Evolutionary conservation across 495 filamentous ascomycete species (phyloP).

Genomic region (Aspergillus heteromorphus): DNA sequence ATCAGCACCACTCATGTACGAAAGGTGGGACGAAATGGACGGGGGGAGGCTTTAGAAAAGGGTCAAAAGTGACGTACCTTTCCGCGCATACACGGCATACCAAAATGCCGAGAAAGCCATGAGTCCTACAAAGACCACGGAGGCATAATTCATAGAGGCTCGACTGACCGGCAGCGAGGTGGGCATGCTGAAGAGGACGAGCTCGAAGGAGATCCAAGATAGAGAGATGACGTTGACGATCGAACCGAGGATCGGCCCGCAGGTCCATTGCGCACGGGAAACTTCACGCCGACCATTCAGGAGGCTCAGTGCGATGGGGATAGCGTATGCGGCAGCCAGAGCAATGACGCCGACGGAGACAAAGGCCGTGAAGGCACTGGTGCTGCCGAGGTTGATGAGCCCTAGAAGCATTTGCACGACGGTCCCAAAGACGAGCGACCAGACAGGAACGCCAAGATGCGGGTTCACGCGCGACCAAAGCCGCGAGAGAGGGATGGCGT

Average conservation of each 20-base stretch:
- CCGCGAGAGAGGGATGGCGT: conserved; percentile 30
- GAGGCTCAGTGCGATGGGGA: conserved; percentile 53
- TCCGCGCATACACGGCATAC: conserved; percentile 43
- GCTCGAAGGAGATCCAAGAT: conserved; percentile 55
- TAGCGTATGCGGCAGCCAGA: conserved; percentile 52
- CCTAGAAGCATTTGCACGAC: conserved; percentile 46
- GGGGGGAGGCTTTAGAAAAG: too few species aligned
- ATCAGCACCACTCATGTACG: too few species aligned
- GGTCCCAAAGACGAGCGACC: conserved; percentile 31
- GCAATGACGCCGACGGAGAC: conserved; percentile 58
- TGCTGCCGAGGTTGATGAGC: conserved; percentile 59
- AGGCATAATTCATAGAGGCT: conserved; percentile 56
- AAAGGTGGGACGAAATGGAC: not conserved
- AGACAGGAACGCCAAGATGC: conserved; percentile 30
- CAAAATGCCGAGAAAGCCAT: conserved; percentile 36
- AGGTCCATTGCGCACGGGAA: conserved; percentile 48
- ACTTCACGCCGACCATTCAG: conserved; percentile 47
- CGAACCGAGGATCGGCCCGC: conserved; percentile 50
- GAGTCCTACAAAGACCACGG: conserved; percentile 57
- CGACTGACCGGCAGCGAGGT: conserved; percentile 42
- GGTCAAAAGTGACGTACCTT: conserved; percentile 34
- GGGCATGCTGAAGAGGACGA: conserved; percentile 55
- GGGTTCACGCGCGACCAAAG: conserved; percentile 30
- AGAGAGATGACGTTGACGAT: conserved; percentile 51
- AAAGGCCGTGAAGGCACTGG: conserved; percentile 58